These are phyloP conservation scores for Waitea zeae DNA, from an alignment of 1,284 basidiomycete species.

Conservation along the genomic window DNA sequence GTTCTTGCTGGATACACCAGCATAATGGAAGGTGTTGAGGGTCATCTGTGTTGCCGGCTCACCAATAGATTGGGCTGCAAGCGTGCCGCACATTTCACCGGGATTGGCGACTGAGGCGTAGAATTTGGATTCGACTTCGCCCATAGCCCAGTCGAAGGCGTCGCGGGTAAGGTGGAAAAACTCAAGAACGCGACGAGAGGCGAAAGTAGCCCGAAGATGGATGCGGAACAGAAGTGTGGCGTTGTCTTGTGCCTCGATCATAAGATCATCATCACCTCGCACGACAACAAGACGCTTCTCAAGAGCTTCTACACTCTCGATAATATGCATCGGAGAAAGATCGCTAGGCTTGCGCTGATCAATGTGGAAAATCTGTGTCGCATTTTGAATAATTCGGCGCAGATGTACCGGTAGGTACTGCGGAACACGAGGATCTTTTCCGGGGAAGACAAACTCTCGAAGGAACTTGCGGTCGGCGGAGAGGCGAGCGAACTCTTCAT, in stretches of 20 bases:
- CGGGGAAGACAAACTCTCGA: constrained; percentile 75
- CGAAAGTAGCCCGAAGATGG: constrained; percentile 80
- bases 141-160: constrained; percentile 95
- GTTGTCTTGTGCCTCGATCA: constrained; percentile 69
- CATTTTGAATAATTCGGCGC: constrained; percentile 88
- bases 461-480: constrained; percentile 61
- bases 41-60: constrained; percentile 99
- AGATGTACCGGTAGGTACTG: constrained; percentile 89
- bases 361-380: constrained; percentile 94
- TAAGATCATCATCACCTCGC: constrained; percentile 69
- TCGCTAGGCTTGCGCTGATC: constrained; percentile 88
- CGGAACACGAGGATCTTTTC: constrained; percentile 52
- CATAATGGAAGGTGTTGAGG: constrained; percentile 95
- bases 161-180: constrained; percentile 75
- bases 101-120: constrained; percentile 84
- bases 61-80: constrained; percentile 97
- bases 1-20: constrained; percentile 95
- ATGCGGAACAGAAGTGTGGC: constrained; percentile 89
- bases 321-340: constrained; percentile 77
- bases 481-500: constrained; percentile 76
- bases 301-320: constrained; percentile 63
- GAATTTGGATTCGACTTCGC: constrained; percentile 92
- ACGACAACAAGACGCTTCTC: constrained; percentile 67
- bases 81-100: constrained; percentile 98
- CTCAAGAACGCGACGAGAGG: constrained; percentile 72